A percentile compares a stretch with the other conserved stretches of the same genome.
Conservation (phyloP, 805 yeast species). For the Diddensiella transvaalensis region DNA sequence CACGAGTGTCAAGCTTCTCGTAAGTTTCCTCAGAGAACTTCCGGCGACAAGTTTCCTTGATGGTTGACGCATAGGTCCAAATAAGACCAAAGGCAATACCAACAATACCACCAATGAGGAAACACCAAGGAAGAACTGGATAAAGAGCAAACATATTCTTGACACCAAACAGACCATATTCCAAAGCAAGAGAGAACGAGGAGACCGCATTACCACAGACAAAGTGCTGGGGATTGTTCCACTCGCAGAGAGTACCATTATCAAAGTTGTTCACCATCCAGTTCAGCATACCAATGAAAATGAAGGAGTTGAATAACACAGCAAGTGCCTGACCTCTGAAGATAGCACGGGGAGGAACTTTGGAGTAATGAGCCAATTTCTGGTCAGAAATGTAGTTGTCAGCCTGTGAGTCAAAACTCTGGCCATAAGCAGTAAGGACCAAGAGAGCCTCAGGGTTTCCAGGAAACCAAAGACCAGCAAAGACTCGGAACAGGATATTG, state of each 20-base stretch:
- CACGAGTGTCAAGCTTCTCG: slow-evolving; percentile 23
- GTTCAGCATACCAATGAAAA: slow-evolving; percentile 32
- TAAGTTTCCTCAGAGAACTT: slow-evolving; percentile 15
- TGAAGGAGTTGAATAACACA: slow-evolving; percentile 38
- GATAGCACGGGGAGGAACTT: slow-evolving; percentile 54
- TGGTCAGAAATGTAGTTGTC: slow-evolving; percentile 48
- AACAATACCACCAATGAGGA: slow-evolving; percentile 38
- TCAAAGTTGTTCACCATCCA: slow-evolving; percentile 33
- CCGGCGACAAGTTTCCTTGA: slow-evolving; percentile 29
- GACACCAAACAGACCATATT: slow-evolving; percentile 46
- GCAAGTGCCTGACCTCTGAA: slow-evolving; percentile 45
- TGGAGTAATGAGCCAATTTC: slow-evolving; percentile 58
- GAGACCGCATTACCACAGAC: slow-evolving; percentile 39
- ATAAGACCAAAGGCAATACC: slow-evolving; percentile 29
- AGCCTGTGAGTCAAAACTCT: slow-evolving; percentile 42
- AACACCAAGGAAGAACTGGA: slow-evolving; percentile 46
- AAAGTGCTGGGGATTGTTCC: slow-evolving; percentile 37
- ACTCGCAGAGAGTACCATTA: slow-evolving; percentile 40
- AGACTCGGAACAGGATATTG: slow-evolving; percentile 59
- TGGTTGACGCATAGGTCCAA: slow-evolving; percentile 11
- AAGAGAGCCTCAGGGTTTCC: slow-evolving; percentile 54
- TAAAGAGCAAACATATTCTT: slow-evolving; percentile 39
- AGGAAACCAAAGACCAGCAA: slow-evolving; percentile 64
- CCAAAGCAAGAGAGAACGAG: slow-evolving; percentile 46
- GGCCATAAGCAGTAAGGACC: slow-evolving; percentile 44